A percentile compares a stretch with the other conserved stretches of the same genome.
Conservation (phyloP, 2,329 filamentous ascomycete species). For the Lithohypha guttulata region DNA sequence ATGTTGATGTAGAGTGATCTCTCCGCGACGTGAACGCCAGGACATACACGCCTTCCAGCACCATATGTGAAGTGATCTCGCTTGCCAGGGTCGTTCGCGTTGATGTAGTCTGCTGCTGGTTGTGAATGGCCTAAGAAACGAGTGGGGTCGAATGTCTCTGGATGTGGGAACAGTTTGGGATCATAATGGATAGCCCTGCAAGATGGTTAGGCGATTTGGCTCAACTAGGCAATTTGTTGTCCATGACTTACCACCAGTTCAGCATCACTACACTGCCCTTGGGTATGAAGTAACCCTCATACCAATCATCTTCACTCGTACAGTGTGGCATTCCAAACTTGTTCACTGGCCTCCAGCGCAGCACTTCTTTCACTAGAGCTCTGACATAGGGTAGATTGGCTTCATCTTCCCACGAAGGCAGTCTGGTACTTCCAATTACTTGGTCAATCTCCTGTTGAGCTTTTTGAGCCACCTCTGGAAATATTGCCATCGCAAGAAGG, state of each 20-base stretch:
- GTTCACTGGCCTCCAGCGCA: slow-evolving; percentile 34
- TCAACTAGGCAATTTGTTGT: too few species aligned
- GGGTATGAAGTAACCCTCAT: slow-evolving; percentile 40
- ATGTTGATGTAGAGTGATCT: slow-evolving; percentile 43
- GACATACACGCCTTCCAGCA: slow-evolving; percentile 38
- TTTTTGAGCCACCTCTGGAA: slow-evolving; percentile 35
- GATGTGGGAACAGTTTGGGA: slow-evolving; percentile 26
- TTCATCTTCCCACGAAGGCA: slow-evolving; percentile 41
- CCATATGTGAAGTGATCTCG: slow-evolving; percentile 44
- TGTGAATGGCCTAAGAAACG: slow-evolving; percentile 30
- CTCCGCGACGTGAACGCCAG: slow-evolving; percentile 24
- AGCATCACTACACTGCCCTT: slow-evolving; percentile 37
- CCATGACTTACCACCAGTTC: slow-evolving; percentile 37
- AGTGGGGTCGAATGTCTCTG: slow-evolving; percentile 33
- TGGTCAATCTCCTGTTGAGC: slow-evolving; percentile 41
- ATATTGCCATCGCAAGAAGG: slow-evolving; percentile 40
- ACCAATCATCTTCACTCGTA: slow-evolving; percentile 38
- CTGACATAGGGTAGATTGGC: slow-evolving; percentile 42
- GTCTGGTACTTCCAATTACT: slow-evolving; percentile 39
- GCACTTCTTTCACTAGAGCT: slow-evolving; percentile 45
- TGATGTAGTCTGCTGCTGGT: too few species aligned
- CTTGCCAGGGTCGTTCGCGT: too few species aligned
- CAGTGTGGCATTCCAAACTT: slow-evolving; percentile 40
- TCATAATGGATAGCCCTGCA: too few species aligned
- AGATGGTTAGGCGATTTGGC: too few species aligned